Conservation (phyloP, 106 monocot genomes). For the Cymbidium sinense region DNA sequence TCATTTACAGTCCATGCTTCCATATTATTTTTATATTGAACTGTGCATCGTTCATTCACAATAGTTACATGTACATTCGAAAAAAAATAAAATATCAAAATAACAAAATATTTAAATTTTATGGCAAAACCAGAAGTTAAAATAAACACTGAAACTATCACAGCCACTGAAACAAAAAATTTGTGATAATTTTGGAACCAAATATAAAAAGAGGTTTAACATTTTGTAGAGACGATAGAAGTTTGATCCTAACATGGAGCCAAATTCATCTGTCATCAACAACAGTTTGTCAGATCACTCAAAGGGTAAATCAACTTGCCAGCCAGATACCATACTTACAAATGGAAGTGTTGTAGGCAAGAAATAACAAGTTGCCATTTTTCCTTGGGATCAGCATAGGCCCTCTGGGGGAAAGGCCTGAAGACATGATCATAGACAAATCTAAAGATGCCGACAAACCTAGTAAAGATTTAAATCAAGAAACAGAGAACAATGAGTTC, state of each 20-base stretch:
- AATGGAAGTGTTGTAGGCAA: conserved; percentile 79
- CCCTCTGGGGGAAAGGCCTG: conserved; percentile 85
- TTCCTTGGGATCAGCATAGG: conserved; percentile 79
- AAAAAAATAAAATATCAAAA: not conserved
- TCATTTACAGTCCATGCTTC: not conserved
- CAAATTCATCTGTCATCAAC: not conserved
- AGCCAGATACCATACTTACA: conserved; percentile 37
- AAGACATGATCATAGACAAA: conserved; percentile 95
- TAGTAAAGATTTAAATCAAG: conserved; percentile 17
- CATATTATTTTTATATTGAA: not conserved
- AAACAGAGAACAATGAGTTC: not conserved
- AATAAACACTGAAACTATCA: not conserved
- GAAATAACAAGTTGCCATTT: conserved; percentile 87
- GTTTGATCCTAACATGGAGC: not conserved
- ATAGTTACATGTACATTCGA: not conserved
- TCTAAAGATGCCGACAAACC: conserved; percentile 87
- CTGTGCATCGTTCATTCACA: not conserved
- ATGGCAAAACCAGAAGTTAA: not conserved
- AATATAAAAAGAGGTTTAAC: not conserved
- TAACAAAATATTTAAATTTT: not conserved
- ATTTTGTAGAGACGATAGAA: not conserved
- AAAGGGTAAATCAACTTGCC: not conserved
- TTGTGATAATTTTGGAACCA: not conserved
- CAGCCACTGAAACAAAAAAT: not conserved
- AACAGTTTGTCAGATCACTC: not conserved